These are phyloP conservation scores for Lipomyces yarrowii DNA, from an alignment of 1,139 yeast genomes.

Conservation along the genomic window DNA sequence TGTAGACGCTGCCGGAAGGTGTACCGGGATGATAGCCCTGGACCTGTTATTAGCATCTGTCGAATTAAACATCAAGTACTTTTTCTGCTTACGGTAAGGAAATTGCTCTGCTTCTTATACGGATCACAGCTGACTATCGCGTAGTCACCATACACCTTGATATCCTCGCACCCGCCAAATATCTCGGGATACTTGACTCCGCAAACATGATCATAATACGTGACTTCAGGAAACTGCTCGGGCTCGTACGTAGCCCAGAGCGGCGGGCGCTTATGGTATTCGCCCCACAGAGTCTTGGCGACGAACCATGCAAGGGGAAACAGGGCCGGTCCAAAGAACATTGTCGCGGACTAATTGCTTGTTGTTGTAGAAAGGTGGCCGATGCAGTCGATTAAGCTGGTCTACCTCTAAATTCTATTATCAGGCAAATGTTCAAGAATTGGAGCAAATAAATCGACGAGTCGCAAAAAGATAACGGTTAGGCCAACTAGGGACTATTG, in stretches of 20 bases:
- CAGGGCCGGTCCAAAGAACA: constrained; percentile 29
- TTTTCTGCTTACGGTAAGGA: constrained; percentile 19
- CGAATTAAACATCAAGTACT: too few species aligned
- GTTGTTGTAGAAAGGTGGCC: background rate
- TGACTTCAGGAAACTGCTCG: constrained; percentile 29
- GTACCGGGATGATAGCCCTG: constrained; percentile 21
- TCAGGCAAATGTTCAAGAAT: background rate
- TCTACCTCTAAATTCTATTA: background rate
- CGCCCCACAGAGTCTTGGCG: constrained; percentile 29
- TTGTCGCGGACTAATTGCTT: background rate
- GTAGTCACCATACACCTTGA: constrained; percentile 26
- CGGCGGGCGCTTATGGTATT: constrained; percentile 29
- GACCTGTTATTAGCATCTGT: background rate
- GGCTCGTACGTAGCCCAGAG: constrained; percentile 28
- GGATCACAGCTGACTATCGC: constrained; percentile 31
- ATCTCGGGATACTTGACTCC: constrained; percentile 20
- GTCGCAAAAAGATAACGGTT: background rate
- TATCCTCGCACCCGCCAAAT: constrained; percentile 27
- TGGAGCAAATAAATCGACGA: background rate
- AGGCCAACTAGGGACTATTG: background rate
- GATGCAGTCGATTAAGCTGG: background rate
- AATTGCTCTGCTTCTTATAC: constrained; percentile 27
- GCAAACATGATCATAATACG: constrained; percentile 22
- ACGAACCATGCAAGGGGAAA: constrained; percentile 29
- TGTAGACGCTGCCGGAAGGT: constrained; percentile 25